phyloP scores from a whole-genome alignment of 306 rosid genomes.

The Astragalus glycyphyllos region DNA sequence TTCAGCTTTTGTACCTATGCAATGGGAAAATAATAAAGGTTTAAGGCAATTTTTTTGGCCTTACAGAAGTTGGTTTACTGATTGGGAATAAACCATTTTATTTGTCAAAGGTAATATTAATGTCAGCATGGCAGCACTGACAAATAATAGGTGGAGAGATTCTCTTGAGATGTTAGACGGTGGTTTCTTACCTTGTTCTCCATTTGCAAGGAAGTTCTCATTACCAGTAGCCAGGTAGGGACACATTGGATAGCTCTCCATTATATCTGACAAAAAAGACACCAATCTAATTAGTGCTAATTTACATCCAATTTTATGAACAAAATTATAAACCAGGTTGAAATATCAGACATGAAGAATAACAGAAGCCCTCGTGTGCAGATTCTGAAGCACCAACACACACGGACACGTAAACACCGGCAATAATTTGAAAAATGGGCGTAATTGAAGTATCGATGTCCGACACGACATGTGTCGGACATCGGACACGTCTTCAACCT shows the following conservation, averaged over 20 bases:
- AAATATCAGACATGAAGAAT: conserved; percentile 5
- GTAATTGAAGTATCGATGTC: no score
- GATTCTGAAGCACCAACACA: no score
- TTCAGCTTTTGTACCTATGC: neutral
- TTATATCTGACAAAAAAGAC: conserved; percentile 60
- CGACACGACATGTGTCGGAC: no score
- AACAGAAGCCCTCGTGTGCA: neutral
- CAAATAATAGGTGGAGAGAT: neutral
- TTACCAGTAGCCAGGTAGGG: conserved; percentile 67
- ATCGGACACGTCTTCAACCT: no score
- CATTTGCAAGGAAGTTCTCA: conserved; percentile 65
- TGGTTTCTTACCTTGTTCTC: conserved; percentile 65
- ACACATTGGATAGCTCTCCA: conserved; percentile 78
- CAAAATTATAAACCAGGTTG: neutral
- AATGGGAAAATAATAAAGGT: neutral
- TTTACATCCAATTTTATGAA: conserved; percentile 35
- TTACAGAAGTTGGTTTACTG: neutral
- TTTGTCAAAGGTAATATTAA: conserved; percentile 43
- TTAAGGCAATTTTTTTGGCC: neutral
- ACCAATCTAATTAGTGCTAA: conserved; percentile 13
- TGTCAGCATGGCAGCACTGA: conserved; percentile 30
- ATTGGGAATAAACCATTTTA: conserved; percentile 51
- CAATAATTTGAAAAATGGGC: no score
- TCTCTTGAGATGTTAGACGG: conserved; percentile 17
- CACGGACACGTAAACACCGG: no score